Base-by-base conservation (phyloP, 768 basidiomycete genomes). In the Rhizopogon vulgaris region DNA sequence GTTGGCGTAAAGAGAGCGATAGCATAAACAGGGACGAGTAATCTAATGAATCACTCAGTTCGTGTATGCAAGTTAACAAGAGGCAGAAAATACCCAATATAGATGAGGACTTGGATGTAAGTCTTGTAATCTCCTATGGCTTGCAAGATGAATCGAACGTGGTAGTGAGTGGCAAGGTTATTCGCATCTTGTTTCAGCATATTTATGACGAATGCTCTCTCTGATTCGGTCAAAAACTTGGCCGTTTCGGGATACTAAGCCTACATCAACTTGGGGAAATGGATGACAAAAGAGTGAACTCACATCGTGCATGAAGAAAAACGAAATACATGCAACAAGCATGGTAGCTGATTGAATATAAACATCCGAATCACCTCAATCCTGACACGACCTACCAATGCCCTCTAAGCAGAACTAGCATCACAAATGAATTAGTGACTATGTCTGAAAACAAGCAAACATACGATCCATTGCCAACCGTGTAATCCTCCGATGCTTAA, bases 191-290 rank as follows among this genome's bases (percentile, higher is more conserved):
- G 69, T 54, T 71, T 73, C 49, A 80, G 60, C 69, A 76, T 64
- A 11, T 69, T 53, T 11, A 73, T 52, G 6, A 80, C 63, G 43
- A 64, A 57, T 39, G 48, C 57, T 42, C 71, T 72, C 57, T 84
- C 82, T 2, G 57, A 51, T 8, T 71, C 68, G 10, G 71, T 75
- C 52, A 83, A 63, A 67, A 83, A 84, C 22, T 65, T 70, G 10
- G 82, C 82, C 1, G 81, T 84, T 56, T 77, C 75, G 24, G 82
- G 80, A 62, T 78, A 82, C 77, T 79, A 53, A 12, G 42, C 15
- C 10, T 43, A 1, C 24, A 15, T 25, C 8, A 6, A 37, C 59
- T 7, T 52, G 43, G 28, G 14, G 22, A 8, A 27, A 39, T 7
- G 41, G 3, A 37, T 24, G 41, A 49, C 51, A 10, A 38, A 37